Evolutionary conservation across 495 filamentous ascomycete species (phyloP), one percentile per base, ranked within the genome.

Genomic region (Aspergillus kassunensis): DNA sequence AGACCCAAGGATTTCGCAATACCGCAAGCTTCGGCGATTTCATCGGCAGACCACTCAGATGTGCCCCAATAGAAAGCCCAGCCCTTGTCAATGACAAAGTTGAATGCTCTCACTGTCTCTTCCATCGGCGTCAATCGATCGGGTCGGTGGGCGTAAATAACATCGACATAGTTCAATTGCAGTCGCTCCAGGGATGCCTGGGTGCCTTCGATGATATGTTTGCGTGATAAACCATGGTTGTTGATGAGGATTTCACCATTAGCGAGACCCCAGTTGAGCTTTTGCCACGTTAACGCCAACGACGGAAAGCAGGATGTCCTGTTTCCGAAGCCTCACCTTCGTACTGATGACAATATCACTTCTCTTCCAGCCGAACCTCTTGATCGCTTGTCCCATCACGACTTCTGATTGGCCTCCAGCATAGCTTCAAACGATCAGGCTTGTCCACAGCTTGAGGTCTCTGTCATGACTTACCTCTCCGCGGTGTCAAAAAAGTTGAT

Each of bases 21-120:
- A 31, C 82, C 75, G 74, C 85, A 89, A 7, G 90, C 90, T 49
- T 85, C 76, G 6, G 82, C 77, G 59, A 95, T 92, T 70, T 95
- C 88, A 41, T 80, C 82, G 8, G 90, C 88, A 46, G 76, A 78
- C 90, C 90, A 95, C 72, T 92, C 88, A 0, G 85, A 89, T 0
- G 90, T 95, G 25, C 90, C 90, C 90, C 90, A 96, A 77, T 95
- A 93, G 65, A 93, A 85, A 24, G 85, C 83, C 71, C 90, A 86
- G 37, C 89, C 86, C 31, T 78, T 78, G 65, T 84, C 75, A 59
- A 95, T 90, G 24, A 86, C 67, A 61, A 89, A 79, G 67, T 91
- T 92, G 76, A 95, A 93, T 44, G 77, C 90, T 48, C 89, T 81
- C 31, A 95, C 90, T 20, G 82, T 82, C 68, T 95, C 90, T 63